Base-by-base conservation (phyloP, 257 asterid genomes). In the Plantago ovata region DNA sequence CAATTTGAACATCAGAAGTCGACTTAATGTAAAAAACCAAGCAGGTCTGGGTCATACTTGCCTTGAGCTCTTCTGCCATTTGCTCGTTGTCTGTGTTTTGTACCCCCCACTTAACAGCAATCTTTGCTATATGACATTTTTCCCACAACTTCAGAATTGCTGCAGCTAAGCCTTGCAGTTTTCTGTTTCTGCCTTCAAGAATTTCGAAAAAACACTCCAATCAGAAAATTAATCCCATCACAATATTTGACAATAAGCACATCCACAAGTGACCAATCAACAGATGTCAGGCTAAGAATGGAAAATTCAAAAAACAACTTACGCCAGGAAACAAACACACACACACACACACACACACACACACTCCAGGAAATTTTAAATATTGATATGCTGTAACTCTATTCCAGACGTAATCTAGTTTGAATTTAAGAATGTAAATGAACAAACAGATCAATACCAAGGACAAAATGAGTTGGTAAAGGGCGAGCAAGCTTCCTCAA, bases 11-110 rank as follows among this genome's bases (percentile, higher is more conserved):
- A 48, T 51, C 28, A 46, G 28, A 56, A 56, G 15, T 47, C 36
- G 12, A 45, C 21, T 33, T 46, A 54, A 57, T 46, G 16, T 32
- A 16, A 20, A 44, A 50, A 12, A 14, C 45, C 41, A 36, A 65
- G 51, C 69, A 66, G 21, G 53, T 59, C 33, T 54, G 53, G 32
- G 51, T 45, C 48, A 63, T 28, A 74, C 92, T 74, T 81, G 75
- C 98, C 95, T 92, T 92, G 58, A 88, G 94, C 70, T 92, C 96
- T 62, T 67, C 39, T 21, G 95, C 98, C 98, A 85, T 92, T 76
- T 78, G 94, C 74, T 82, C 84, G 51, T 92, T 85, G 75, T 84
- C 84, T 5, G 95, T 84, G 82, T 92, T 92, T 45, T 77, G 98
- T 66, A 77, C 65, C 56, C 98, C 97, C 90, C 85, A 88, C 69